A percentile compares a stretch with the other conserved stretches of the same genome.
These are phyloP conservation scores for Earliella scabrosa DNA, from an alignment of 1,284 basidiomycete species.

Conservation along the genomic window DNA sequence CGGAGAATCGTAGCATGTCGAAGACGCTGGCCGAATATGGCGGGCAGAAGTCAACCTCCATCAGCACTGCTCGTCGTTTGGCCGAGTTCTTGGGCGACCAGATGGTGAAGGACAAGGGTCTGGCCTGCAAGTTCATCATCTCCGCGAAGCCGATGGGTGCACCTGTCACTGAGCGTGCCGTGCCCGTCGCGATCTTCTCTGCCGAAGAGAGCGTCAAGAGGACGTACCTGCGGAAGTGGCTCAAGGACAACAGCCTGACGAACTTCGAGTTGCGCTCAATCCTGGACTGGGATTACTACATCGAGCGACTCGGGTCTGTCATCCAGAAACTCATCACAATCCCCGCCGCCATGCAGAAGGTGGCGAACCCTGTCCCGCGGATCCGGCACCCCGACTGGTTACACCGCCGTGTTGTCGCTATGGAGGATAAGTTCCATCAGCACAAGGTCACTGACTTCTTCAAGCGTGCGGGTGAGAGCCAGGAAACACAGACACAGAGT, in stretches of 20 bases:
- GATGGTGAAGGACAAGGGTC: constrained; percentile 99
- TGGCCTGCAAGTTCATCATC: constrained; percentile 99
- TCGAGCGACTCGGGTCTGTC: constrained; percentile 96
- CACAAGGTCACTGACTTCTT: constrained; percentile 98
- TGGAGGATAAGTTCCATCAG: constrained; percentile 97
- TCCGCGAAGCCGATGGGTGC: constrained; percentile 93
- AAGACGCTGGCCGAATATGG: constrained; percentile 97
- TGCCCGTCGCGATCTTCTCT: constrained; percentile 99
- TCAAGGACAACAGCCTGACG: constrained; percentile 89
- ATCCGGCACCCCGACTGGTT: constrained; percentile 99
- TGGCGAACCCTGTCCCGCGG: constrained; percentile 94
- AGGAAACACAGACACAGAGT: constrained; percentile 30
- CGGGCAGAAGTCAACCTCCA: constrained; percentile 97
- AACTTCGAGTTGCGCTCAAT: constrained; percentile 95
- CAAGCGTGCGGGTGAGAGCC: constrained; percentile 43
- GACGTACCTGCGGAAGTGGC: constrained; percentile 93
- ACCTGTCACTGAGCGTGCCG: constrained; percentile 95
- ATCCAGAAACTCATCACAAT: constrained; percentile 99
- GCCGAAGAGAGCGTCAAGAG: constrained; percentile 92
- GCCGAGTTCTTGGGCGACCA: constrained; percentile 98
- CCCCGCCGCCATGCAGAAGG: constrained; percentile 98
- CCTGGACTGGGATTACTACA: constrained; percentile 99
- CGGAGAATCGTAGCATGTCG: constrained; percentile 98
- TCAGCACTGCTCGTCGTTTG: constrained; percentile 93
- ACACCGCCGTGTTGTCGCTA: constrained; percentile 85